Percentiles rank a stretch among this genome's conserved stretches.
These are phyloP conservation scores for Globisporangium paroecandrum DNA, from an alignment of 352 stramenopile genomes.

Conservation along the genomic window DNA sequence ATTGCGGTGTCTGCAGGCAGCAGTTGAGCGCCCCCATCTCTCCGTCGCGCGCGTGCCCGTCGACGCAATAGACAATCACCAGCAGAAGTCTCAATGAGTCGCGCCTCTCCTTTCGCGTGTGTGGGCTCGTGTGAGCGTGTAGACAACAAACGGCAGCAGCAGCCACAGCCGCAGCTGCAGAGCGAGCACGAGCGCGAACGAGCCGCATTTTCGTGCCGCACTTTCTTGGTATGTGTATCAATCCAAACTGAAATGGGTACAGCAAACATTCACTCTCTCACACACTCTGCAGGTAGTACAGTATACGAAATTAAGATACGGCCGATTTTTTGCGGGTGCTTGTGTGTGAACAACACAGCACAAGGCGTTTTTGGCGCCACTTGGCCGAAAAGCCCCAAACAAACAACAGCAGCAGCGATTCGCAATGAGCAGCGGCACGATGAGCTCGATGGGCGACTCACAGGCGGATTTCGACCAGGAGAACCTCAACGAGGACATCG, in stretches of 20 bases:
- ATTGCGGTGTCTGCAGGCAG: constrained; percentile 17
- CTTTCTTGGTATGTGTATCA: neutral
- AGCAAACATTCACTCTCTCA: neutral
- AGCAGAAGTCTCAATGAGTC: neutral
- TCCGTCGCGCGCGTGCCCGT: neutral
- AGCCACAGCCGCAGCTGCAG: neutral
- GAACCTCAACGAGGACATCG: constrained; percentile 82
- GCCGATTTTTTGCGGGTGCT: neutral
- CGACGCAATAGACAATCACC: neutral
- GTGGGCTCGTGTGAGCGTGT: neutral
- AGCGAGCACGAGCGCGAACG: neutral
- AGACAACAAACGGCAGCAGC: neutral
- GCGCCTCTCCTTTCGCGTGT: neutral
- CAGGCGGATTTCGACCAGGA: constrained; percentile 49
- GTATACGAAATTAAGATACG: neutral
- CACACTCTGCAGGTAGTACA: neutral
- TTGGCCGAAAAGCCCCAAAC: neutral
- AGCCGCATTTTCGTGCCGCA: neutral
- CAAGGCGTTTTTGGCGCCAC: neutral
- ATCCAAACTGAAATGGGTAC: neutral
- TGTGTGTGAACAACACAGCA: neutral
- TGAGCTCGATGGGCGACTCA: constrained; percentile 21
- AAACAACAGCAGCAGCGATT: neutral
- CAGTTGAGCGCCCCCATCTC: constrained; percentile 23
- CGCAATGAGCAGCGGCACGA: constrained; percentile 8